Percentiles rank a stretch among this genome's conserved stretches.
Evolutionary conservation across 768 basidiomycete genomes (phyloP).

Genomic region (Naganishia vaughanmartiniae): DNA sequence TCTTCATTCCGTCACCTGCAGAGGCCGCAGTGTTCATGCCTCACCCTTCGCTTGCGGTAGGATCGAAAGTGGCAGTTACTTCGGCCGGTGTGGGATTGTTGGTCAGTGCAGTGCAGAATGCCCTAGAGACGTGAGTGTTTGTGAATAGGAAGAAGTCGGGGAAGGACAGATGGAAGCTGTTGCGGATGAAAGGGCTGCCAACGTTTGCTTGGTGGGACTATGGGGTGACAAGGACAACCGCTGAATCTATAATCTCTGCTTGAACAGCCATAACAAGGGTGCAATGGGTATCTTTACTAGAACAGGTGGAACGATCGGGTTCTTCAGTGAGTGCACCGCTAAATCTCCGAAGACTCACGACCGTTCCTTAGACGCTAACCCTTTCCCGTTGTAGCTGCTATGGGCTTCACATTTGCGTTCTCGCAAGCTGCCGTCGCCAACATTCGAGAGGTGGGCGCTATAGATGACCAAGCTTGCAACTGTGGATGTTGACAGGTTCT

Average conservation of each 20-base stretch:
- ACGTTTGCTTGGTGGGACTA: background rate
- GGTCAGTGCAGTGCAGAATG: constrained; percentile 68
- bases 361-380: background rate
- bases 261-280: constrained; percentile 63
- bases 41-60: constrained; percentile 41
- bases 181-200: background rate
- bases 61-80: constrained; percentile 49
- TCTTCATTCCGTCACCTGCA: constrained; percentile 42
- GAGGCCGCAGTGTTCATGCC: constrained; percentile 45
- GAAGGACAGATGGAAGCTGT: too few species aligned
- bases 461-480: background rate
- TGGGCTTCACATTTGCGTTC: constrained; percentile 81
- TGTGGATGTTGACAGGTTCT: background rate
- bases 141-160: background rate
- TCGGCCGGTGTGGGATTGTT: constrained; percentile 54
- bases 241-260: constrained; percentile 10
- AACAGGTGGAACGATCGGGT: constrained; percentile 82
- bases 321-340: constrained; percentile 67
- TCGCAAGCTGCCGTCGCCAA: constrained; percentile 80
- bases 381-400: constrained; percentile 62
- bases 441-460: constrained; percentile 58
- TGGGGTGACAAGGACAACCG: background rate
- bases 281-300: constrained; percentile 82
- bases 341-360: background rate
- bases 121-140: constrained; percentile 57